Evolutionary conservation across 257 asterid species (phyloP).

Genomic region (Solanum rostratum): DNA sequence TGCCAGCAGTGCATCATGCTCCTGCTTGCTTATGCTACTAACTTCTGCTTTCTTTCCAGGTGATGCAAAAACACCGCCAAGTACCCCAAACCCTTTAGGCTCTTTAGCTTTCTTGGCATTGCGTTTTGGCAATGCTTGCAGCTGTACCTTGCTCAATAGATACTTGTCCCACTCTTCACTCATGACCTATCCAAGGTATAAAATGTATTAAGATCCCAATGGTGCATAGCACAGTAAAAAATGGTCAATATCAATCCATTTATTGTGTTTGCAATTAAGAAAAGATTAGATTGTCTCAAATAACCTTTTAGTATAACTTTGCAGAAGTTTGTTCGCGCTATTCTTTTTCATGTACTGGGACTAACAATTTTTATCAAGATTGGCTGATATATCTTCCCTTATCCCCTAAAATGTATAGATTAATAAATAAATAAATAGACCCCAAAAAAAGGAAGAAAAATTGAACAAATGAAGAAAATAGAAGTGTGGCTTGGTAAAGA

Average conservation of each 20-base stretch:
- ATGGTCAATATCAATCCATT: neutral
- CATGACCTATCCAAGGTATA: slow-evolving; percentile 54
- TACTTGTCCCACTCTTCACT: slow-evolving; percentile 85
- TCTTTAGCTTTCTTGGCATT: slow-evolving; percentile 69
- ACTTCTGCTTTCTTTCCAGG: slow-evolving; percentile 69
- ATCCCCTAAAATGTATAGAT: neutral
- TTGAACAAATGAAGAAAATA: neutral
- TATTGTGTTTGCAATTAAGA: neutral
- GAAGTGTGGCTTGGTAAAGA: neutral
- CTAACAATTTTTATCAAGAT: neutral
- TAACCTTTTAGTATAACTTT: neutral
- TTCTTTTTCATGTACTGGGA: neutral
- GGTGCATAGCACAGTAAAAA: neutral
- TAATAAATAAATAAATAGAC: neutral
- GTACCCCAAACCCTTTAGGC: slow-evolving; percentile 86
- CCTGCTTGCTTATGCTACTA: slow-evolving; percentile 73
- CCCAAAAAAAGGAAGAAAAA: neutral
- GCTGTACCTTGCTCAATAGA: slow-evolving; percentile 86
- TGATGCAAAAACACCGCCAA: slow-evolving; percentile 56
- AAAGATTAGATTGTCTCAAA: neutral
- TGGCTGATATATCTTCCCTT: neutral
- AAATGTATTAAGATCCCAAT: neutral
- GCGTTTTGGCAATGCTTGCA: slow-evolving; percentile 74
- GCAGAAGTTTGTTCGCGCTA: neutral
- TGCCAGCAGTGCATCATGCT: slow-evolving; percentile 78